Evolutionary conservation across 148 eudicot genomes (phyloP), one percentile per base, ranked within the genome.

Genomic region (Rhododendron griersonianum): DNA sequence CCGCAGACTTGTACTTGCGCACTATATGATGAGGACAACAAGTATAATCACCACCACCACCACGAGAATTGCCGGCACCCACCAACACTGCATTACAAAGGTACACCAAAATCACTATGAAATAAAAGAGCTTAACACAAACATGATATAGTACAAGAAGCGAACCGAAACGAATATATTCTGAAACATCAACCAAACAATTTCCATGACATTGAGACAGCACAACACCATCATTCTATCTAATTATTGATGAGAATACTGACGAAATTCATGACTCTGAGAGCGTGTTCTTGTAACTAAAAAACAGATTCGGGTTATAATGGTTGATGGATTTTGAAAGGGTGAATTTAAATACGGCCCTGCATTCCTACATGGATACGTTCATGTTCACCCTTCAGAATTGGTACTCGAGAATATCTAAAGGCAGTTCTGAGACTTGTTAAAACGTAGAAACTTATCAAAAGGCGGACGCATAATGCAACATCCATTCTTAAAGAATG

Each of bases 21-120:
- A 19, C 86, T 92, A 93, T 74, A 91, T 53, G 85, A 93, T 90
- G 25, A 93, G 86, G 87, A 92, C 45, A 75, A 92, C 76, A 82
- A 92, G 39, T 51, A 92, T 44, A 84, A 93, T 84, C 81, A 93
- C 90, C 86, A 92, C 77, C 84, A 80, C 92, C 67, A 93, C 88
- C 19, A 89, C 88, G 78, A 88, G 63, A 74, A 93, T 57, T 53
- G 81, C 91, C 88, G 92, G 88, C 91, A 92, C 86, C 95, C 92
- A 91, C 95, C 95, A 93, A 82, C 94, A 93, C 95, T 93, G 95
- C 51, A 48, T 33, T 10, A 39, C 10, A 86, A 69, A 33, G 9
- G 37, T 37, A 86, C 79, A 81, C 21, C 16, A 30, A 19, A 51
- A 69, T 69, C 75, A 47, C 75, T 18, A 50, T 7, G 48, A 48